A percentile compares a stretch with the other conserved stretches of the same genome.
Conservation (phyloP, 495 filamentous ascomycete species). For the Talaromyces trachyspermus region DNA sequence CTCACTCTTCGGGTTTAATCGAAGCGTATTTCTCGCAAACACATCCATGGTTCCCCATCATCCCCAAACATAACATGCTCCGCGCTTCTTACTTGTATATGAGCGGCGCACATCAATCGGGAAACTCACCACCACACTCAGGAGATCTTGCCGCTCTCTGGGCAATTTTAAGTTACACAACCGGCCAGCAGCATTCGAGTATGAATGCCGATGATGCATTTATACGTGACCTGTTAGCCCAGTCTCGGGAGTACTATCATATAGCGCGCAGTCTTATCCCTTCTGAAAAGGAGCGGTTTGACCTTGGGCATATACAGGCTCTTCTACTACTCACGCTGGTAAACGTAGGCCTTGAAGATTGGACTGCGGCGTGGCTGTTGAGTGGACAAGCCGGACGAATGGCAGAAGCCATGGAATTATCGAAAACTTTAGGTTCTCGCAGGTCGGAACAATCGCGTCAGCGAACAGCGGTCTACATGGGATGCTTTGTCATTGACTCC, state of each 20-base stretch:
- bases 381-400: constrained; percentile 55
- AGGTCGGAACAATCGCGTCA: constrained; percentile 34
- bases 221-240: constrained; percentile 10
- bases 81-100: constrained; percentile 45
- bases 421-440: constrained; percentile 19
- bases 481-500: constrained; percentile 61
- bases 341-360: constrained; percentile 48
- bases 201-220: constrained; percentile 10
- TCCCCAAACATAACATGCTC: constrained; percentile 61
- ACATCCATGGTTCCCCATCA: constrained; percentile 64
- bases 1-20: constrained; percentile 55
- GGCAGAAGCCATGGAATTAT: constrained; percentile 41
- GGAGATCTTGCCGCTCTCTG: constrained; percentile 58
- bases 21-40: constrained; percentile 69
- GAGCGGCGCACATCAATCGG: constrained; percentile 37
- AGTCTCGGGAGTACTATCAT: constrained; percentile 44
- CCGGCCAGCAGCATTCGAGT: constrained; percentile 24
- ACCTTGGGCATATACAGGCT: constrained; percentile 57
- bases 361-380: constrained; percentile 52
- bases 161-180: constrained; percentile 53
- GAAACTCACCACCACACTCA: constrained; percentile 32
- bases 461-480: constrained; percentile 47
- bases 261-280: constrained; percentile 55
- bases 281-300: constrained; percentile 46
- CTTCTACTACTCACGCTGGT: constrained; percentile 54